Percentiles rank a stretch among this genome's conserved stretches.
Conservation (phyloP, 2,329 filamentous ascomycete genomes). For the Sporothrix luriei region DNA sequence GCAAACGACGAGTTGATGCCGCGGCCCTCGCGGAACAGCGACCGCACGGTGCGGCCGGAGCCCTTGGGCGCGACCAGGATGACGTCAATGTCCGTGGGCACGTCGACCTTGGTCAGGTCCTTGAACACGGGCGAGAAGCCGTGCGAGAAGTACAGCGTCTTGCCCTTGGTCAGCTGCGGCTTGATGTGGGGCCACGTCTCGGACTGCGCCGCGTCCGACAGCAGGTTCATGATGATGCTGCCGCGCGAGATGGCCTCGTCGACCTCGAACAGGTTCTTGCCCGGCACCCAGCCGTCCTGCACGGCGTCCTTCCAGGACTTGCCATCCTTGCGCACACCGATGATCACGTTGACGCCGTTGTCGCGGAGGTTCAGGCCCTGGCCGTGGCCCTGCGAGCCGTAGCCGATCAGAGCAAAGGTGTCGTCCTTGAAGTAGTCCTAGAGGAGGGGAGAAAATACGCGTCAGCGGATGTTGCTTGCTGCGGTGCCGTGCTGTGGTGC, state of each 20-base stretch:
- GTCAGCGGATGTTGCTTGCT: background rate
- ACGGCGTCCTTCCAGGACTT: constrained; percentile 97
- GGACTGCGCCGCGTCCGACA: constrained; percentile 94
- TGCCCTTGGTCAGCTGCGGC: constrained; percentile 97
- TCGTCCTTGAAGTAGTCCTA: constrained; percentile 99
- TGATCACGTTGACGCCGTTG: constrained; percentile 98
- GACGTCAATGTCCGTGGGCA: constrained; percentile 93
- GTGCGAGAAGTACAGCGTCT: constrained; percentile 99
- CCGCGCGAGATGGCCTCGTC: constrained; percentile 93
- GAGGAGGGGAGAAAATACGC: background rate
- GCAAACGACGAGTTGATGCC: constrained; percentile 99
- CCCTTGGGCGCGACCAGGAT: constrained; percentile 99
- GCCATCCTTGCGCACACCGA: constrained; percentile 97
- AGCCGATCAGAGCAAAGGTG: constrained; percentile 97
- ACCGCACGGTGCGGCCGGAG: constrained; percentile 96
- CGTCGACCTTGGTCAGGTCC: constrained; percentile 97
- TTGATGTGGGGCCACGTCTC: constrained; percentile 99
- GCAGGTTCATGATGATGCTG: constrained; percentile 98
- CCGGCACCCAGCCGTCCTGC: constrained; percentile 96
- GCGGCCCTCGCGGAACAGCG: constrained; percentile 97
- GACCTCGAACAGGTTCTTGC: constrained; percentile 98
- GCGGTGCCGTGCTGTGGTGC: too few relatives aligned
- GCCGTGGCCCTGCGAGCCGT: constrained; percentile 96
- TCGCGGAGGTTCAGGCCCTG: constrained; percentile 99
- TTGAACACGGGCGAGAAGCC: constrained; percentile 99